Conservation (phyloP, 768 basidiomycete species). For the Leccinum truebloodii region DNA sequence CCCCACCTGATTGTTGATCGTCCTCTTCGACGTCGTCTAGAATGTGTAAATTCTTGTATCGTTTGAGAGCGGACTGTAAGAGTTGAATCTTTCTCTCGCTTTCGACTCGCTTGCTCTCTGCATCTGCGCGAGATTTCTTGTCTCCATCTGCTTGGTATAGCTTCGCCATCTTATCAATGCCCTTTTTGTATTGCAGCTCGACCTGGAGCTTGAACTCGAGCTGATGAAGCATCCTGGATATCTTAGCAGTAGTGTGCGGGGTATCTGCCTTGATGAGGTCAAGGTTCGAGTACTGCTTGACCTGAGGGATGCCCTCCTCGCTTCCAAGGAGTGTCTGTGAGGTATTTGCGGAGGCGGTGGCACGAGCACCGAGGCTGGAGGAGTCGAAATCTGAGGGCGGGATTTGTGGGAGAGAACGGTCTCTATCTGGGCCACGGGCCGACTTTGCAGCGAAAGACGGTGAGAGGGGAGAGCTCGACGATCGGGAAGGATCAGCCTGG, state of each 20-base stretch:
- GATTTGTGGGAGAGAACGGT: conserved; percentile 43
- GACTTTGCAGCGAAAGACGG: conserved; percentile 20
- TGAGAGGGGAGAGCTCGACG: conserved; percentile 41
- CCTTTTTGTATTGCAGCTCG: conserved; percentile 96
- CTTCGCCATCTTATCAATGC: conserved; percentile 99
- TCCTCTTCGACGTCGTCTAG: conserved; percentile 89
- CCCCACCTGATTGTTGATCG: conserved; percentile 65
- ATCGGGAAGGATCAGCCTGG: conserved; percentile 58
- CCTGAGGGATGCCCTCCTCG: conserved; percentile 45
- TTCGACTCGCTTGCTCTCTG: conserved; percentile 91
- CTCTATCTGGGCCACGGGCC: conserved; percentile 28
- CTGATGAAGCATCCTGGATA: conserved; percentile 96
- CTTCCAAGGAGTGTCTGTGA: conserved; percentile 42
- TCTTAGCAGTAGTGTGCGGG: conserved; percentile 93
- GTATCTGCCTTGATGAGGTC: conserved; percentile 98
- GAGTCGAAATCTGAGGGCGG: conserved; percentile 54
- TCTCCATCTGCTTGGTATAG: conserved; percentile 96
- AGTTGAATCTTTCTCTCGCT: conserved; percentile 97
- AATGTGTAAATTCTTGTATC: conserved; percentile 95
- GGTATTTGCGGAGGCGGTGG: conserved; percentile 39
- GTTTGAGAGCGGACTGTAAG: conserved; percentile 85
- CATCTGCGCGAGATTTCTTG: conserved; percentile 91
- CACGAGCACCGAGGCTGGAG: conserved; percentile 32
- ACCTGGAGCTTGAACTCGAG: conserved; percentile 99
- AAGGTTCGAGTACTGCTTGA: conserved; percentile 76